Evolutionary conservation across 768 basidiomycete species (phyloP).

Genomic region (Phanerochaete carnosa): DNA sequence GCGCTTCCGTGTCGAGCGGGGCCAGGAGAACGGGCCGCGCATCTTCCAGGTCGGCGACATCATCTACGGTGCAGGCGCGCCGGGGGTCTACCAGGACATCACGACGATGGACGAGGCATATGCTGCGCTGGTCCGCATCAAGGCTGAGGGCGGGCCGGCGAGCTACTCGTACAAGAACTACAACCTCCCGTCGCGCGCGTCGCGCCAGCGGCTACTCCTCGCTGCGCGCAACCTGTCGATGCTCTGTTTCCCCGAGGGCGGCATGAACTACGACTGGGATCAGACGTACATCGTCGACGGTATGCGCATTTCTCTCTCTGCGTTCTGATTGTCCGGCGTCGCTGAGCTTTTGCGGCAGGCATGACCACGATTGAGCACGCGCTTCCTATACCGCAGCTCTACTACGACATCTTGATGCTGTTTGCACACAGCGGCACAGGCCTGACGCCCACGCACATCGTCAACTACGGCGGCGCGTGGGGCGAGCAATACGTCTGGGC

Average conservation of each 20-base stretch:
- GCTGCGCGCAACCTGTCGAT: constrained; percentile 61
- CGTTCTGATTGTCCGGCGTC: not conserved
- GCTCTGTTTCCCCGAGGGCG: constrained; percentile 75
- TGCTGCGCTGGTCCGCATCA: constrained; percentile 65
- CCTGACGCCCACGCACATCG: constrained; percentile 70
- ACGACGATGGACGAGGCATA: constrained; percentile 57
- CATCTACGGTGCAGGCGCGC: constrained; percentile 51
- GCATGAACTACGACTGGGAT: constrained; percentile 81
- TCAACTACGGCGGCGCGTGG: constrained; percentile 70
- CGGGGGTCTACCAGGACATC: constrained; percentile 57
- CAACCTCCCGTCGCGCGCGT: constrained; percentile 64
- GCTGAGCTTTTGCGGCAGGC: constrained; percentile 32
- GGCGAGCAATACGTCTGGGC: constrained; percentile 74
- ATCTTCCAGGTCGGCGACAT: constrained; percentile 69
- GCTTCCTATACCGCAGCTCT: constrained; percentile 60
- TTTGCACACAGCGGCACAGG: constrained; percentile 69
- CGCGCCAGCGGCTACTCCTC: constrained; percentile 61
- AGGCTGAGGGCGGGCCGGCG: constrained; percentile 66
- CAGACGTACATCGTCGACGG: constrained; percentile 78
- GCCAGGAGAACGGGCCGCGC: constrained; percentile 64
- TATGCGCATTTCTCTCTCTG: constrained; percentile 22
- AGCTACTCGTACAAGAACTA: constrained; percentile 81
- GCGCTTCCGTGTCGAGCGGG: constrained; percentile 65
- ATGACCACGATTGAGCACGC: constrained; percentile 79
- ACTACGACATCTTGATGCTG: constrained; percentile 62